Base-by-base conservation (phyloP, 1,284 basidiomycete genomes). In the Fomes fomentarius region DNA sequence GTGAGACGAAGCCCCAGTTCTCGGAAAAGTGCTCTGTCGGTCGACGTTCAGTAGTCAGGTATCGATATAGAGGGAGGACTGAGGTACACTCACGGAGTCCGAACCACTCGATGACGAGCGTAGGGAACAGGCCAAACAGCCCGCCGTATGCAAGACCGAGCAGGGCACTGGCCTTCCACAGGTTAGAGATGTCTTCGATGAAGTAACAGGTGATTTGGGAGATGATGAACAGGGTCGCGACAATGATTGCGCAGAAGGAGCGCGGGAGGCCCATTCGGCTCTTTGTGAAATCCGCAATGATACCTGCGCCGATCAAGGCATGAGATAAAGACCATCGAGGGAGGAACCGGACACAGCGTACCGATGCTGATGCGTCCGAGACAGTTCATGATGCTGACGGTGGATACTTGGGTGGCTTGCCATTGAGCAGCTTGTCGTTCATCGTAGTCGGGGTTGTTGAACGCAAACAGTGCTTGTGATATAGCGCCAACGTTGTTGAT, bases 401-500 rank as follows among this genome's bases (percentile, higher is more conserved):
- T 80, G 0, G 93, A 94, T 0, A 98, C 94, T 66, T 96, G 93
- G 3, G 83, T 78, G 0, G 92, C 87, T 74, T 98, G 95, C 80
- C 87, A 87, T 48, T 83, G 82, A 1, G 86, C 79, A 0, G 93
- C 85, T 57, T 80, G 77, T 0, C 78, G 69, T 19, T 83, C 82
- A 62, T 93, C 85, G 63, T 89, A 92, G 3, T 77, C 65, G 1
- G 80, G 70, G 43, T 87, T 81, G 7, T 82, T 81, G 56, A 87
- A 78, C 12, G 88, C 83, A 57, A 87, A 93, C 12, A 98, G 77
- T 0, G 92, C 92, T 67, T 93, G 87, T 0, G 94, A 86, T 68
- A 97, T 93, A 0, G 90, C 89, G n/a, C 94, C 94, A 21, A 94
- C 93, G 63, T 98, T 98, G 73, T 96, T 96, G 75, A 97, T 97